Evolutionary conservation across 2,329 filamentous ascomycete genomes (phyloP).

Genomic region (Sarocladium oryzae): DNA sequence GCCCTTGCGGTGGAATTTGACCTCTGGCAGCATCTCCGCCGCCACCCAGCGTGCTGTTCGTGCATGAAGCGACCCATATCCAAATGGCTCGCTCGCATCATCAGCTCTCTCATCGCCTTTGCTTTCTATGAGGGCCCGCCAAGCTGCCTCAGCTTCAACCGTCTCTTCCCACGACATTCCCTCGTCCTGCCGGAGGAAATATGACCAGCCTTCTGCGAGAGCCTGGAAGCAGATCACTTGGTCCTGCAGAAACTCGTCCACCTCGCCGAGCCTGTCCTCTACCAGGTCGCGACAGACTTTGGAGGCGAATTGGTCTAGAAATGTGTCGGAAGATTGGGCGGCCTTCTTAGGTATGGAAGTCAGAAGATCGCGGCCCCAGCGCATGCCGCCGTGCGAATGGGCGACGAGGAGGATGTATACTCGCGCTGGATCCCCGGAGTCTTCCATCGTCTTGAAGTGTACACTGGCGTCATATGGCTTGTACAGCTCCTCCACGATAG

Average conservation of each 20-base stretch:
- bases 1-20: constrained; percentile 46
- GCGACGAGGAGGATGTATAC: constrained; percentile 54
- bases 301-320: constrained; percentile 35
- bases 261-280: constrained; percentile 38
- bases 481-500: constrained; percentile 33
- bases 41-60: constrained; percentile 56
- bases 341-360: constrained; percentile 34
- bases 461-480: constrained; percentile 35
- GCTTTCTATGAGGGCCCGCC: constrained; percentile 18
- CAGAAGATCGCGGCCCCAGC: constrained; percentile 44
- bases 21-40: constrained; percentile 40
- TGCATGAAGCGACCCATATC: constrained; percentile 49
- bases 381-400: constrained; percentile 35
- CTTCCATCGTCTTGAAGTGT: constrained; percentile 40
- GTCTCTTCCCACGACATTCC: background rate
- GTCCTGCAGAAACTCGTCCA: constrained; percentile 54
- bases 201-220: constrained; percentile 45
- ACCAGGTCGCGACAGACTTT: constrained; percentile 40
- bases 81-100: constrained; percentile 43
- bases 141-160: background rate
- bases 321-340: constrained; percentile 19
- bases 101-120: constrained; percentile 32
- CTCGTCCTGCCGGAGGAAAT: constrained; percentile 28
- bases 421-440: constrained; percentile 43
- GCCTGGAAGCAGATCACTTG: constrained; percentile 56